Evolutionary conservation across 2,329 filamentous ascomycete species (phyloP).

Genomic region (Metarhizium album): DNA sequence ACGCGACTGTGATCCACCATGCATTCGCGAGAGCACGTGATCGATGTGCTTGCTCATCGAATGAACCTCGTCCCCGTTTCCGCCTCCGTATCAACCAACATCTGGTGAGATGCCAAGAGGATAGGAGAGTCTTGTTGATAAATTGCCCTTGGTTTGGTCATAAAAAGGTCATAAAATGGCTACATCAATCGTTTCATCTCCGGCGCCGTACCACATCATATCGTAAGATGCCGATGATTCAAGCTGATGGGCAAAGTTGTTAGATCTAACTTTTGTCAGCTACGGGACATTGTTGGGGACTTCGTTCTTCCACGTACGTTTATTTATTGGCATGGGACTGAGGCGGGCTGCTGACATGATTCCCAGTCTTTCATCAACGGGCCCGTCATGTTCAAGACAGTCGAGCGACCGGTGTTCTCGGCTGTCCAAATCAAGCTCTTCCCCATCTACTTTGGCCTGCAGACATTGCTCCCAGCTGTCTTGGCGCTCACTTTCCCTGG

Average conservation of each 20-base stretch:
- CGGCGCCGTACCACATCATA: constrained; percentile 66
- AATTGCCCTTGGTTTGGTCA: background rate
- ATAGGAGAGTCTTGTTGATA: background rate
- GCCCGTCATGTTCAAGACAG: constrained; percentile 63
- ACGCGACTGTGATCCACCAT: constrained; percentile 12
- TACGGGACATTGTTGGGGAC: constrained; percentile 83
- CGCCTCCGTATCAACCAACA: background rate
- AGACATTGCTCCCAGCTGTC: constrained; percentile 61
- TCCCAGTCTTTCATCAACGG: constrained; percentile 61
- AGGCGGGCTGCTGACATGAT: background rate
- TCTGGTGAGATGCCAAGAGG: background rate
- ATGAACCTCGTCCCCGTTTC: constrained; percentile 6
- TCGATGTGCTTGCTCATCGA: background rate
- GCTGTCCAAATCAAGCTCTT: constrained; percentile 72
- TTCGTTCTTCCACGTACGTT: constrained; percentile 67
- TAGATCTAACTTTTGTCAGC: constrained; percentile 32
- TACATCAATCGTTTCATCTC: constrained; percentile 45
- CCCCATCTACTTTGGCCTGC: constrained; percentile 79
- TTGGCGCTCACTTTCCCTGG: constrained; percentile 74
- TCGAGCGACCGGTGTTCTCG: constrained; percentile 72
- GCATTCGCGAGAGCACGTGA: constrained; percentile 23
- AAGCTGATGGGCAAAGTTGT: background rate
- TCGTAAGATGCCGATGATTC: constrained; percentile 37
- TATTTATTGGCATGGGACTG: background rate
- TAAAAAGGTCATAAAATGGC: constrained; percentile 26